phyloP scores from a whole-genome alignment of 2,329 filamentous ascomycete species.

The Colletotrichum lindemuthianum region DNA sequence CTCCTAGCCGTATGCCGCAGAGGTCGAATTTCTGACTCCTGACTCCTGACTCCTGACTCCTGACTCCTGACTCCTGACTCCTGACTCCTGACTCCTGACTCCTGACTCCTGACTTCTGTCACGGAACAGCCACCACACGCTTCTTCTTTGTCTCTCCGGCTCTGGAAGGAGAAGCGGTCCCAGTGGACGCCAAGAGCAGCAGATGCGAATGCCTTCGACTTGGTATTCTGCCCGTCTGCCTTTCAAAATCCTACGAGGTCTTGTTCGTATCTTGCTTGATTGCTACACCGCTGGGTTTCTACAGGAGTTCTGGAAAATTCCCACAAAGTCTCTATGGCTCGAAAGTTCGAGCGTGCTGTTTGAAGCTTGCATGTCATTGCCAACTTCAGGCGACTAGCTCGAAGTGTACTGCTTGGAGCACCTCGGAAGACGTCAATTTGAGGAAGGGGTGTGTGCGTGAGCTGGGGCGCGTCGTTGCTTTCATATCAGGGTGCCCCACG shows the following conservation, averaged over 20 bases:
- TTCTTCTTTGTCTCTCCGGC: slow-evolving; percentile 10
- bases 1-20: not conserved
- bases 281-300: no score
- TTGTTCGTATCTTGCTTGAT: no score
- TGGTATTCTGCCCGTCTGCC: not conserved
- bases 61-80: no score
- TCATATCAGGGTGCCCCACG: slow-evolving; percentile 23
- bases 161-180: slow-evolving; percentile 11
- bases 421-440: not conserved
- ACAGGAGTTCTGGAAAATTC: slow-evolving; percentile 22
- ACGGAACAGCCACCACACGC: slow-evolving; percentile 11
- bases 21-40: not conserved
- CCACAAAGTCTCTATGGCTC: slow-evolving; percentile 7
- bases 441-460: not conserved
- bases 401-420: not conserved
- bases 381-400: slow-evolving; percentile 6
- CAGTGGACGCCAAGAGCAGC: slow-evolving; percentile 14
- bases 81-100: no score
- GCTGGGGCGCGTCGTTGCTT: not conserved
- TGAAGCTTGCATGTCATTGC: slow-evolving; percentile 14
- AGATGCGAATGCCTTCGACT: slow-evolving; percentile 1
- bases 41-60: no score
- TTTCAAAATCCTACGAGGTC: not conserved
- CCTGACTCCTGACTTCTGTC: slow-evolving; percentile 5
- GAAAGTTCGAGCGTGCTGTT: slow-evolving; percentile 3